These are phyloP conservation scores for Leishmania amazonensis DNA, from an alignment of 208 protist genomes.

Conservation along the genomic window DNA sequence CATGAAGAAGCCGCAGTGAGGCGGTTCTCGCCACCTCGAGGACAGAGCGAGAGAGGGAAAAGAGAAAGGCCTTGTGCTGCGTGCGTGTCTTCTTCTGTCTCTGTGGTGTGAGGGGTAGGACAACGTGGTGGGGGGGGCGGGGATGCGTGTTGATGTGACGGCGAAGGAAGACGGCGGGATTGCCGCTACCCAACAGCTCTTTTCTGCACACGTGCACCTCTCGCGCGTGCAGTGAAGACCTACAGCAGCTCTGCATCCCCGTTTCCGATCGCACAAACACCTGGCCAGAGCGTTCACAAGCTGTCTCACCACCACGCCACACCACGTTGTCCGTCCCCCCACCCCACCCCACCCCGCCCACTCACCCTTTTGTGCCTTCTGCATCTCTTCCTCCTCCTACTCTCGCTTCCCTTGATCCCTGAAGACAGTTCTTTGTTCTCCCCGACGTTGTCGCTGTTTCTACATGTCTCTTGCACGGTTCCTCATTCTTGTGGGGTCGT, in stretches of 20 bases:
- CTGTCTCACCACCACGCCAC: not conserved
- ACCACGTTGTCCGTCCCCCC: not conserved
- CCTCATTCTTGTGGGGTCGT: not conserved
- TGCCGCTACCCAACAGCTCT: not conserved
- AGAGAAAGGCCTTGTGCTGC: not conserved
- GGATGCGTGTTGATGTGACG: not conserved
- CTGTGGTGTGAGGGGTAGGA: not conserved
- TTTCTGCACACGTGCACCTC: not conserved
- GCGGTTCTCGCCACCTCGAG: not conserved
- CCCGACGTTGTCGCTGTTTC: not conserved
- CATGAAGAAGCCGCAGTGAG: constrained; percentile 60
- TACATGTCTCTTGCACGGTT: not conserved
- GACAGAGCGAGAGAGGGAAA: not conserved
- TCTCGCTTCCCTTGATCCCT: not conserved
- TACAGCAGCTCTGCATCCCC: not conserved
- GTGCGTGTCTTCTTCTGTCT: not conserved
- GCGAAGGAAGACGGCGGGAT: not conserved
- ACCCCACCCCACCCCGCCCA: too few relatives aligned
- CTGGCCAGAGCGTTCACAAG: not conserved
- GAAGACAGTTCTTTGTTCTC: not conserved
- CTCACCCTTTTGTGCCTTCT: not conserved
- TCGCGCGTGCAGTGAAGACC: not conserved
- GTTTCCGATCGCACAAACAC: too few relatives aligned
- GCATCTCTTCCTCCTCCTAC: not conserved
- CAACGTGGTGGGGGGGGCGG: not conserved